phyloP scores from a whole-genome alignment of 2,329 filamentous ascomycete genomes.

The Xylariaceae sp. region DNA sequence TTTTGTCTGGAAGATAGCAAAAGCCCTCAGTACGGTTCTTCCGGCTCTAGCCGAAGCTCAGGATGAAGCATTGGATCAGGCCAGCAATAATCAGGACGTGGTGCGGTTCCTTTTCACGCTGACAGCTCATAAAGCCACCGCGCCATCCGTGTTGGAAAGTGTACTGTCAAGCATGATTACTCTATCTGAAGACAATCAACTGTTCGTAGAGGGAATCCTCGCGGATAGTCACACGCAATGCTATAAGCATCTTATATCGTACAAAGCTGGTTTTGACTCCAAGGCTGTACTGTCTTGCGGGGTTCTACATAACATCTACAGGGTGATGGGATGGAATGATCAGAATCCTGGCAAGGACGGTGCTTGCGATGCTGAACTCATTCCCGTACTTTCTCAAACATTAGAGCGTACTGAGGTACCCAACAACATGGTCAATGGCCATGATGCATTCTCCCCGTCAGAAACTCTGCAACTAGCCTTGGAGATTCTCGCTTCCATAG shows the following conservation, averaged over 20 bases:
- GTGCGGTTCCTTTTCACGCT: constrained; percentile 52
- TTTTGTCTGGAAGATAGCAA: constrained; percentile 49
- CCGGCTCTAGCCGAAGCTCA: constrained; percentile 53
- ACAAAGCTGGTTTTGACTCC: constrained; percentile 44
- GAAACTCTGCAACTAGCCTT: constrained; percentile 52
- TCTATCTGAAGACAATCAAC: constrained; percentile 56
- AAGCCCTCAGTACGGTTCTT: constrained; percentile 49
- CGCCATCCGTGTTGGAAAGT: constrained; percentile 41
- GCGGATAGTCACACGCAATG: constrained; percentile 41
- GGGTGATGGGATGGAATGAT: constrained; percentile 49
- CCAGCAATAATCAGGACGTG: constrained; percentile 46
- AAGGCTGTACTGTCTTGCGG: constrained; percentile 55
- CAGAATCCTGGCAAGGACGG: constrained; percentile 43
- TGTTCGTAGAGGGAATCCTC: constrained; percentile 49
- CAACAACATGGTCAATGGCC: constrained; percentile 26
- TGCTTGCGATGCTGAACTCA: constrained; percentile 46
- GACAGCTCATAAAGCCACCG: constrained; percentile 34
- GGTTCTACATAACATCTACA: constrained; percentile 59
- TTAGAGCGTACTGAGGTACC: constrained; percentile 32
- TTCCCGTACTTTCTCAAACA: constrained; percentile 39
- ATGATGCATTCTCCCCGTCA: constrained; percentile 34
- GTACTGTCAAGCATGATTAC: constrained; percentile 52
- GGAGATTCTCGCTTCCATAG: constrained; percentile 61
- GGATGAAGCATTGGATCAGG: constrained; percentile 54
- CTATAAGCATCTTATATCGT: constrained; percentile 44